Conservation (phyloP, 495 filamentous ascomycete species). For the Thozetella sp. region DNA sequence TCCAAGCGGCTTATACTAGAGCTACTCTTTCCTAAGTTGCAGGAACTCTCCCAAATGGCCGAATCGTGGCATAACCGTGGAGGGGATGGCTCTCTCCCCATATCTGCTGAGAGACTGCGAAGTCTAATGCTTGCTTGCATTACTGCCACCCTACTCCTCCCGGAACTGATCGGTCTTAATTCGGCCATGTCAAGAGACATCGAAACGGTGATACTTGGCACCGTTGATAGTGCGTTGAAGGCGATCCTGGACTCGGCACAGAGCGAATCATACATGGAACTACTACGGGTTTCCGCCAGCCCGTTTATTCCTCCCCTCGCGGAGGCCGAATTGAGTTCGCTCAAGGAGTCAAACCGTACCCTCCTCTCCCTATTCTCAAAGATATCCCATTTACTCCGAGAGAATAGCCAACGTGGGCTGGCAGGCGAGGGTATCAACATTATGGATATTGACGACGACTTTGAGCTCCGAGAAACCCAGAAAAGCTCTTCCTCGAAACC, state of each 20-base stretch:
- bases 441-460: constrained; percentile 81
- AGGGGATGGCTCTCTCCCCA: constrained; percentile 35
- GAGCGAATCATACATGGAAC: constrained; percentile 32
- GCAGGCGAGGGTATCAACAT: constrained; percentile 44
- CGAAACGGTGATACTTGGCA: constrained; percentile 28
- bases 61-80: constrained; percentile 43
- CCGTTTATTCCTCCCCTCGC: constrained; percentile 36
- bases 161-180: constrained; percentile 37
- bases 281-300: constrained; percentile 30
- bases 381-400: constrained; percentile 47
- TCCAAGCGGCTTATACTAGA: constrained; percentile 49
- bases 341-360: constrained; percentile 28
- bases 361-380: constrained; percentile 39
- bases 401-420: constrained; percentile 23
- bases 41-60: constrained; percentile 37
- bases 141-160: constrained; percentile 38
- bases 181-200: constrained; percentile 40
- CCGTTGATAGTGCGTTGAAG: constrained; percentile 31
- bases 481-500: constrained; percentile 29
- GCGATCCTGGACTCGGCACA: constrained; percentile 31
- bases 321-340: constrained; percentile 22
- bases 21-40: constrained; percentile 45
- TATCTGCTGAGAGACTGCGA: constrained; percentile 46
- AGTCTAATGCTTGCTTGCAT: constrained; percentile 47
- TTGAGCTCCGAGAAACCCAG: constrained; percentile 58